Percentiles rank a stretch among this genome's conserved stretches.
Evolutionary conservation across 1,139 yeast species (phyloP).

Genomic region (Pichia inconspicua): DNA sequence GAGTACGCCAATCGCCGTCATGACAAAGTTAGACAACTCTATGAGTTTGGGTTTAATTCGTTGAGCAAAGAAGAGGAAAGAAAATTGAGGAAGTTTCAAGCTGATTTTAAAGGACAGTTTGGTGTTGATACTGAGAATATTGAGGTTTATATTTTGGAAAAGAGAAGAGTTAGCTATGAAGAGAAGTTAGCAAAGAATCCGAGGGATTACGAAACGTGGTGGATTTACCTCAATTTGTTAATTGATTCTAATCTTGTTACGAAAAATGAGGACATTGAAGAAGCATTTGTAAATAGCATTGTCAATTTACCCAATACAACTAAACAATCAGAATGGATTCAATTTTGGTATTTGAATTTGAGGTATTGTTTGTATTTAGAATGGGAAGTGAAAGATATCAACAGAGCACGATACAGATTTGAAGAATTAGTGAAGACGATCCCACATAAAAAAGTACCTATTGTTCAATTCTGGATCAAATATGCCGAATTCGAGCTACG

Average conservation of each 20-base stretch:
- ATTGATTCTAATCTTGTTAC: constrained; percentile 25
- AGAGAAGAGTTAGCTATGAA: constrained; percentile 52
- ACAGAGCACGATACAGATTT: constrained; percentile 46
- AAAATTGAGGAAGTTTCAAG: constrained; percentile 39
- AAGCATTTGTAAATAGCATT: constrained; percentile 32
- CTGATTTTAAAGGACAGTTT: constrained; percentile 57
- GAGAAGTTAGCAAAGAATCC: constrained; percentile 40
- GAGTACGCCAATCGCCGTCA: constrained; percentile 56
- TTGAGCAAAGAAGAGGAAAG: constrained; percentile 34
- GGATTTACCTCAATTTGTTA: constrained; percentile 53
- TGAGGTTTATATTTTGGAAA: constrained; percentile 42
- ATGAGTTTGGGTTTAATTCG: constrained; percentile 41
- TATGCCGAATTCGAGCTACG: constrained; percentile 72
- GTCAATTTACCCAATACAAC: constrained; percentile 33
- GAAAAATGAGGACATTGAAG: constrained; percentile 26
- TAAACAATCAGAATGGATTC: constrained; percentile 46
- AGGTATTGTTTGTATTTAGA: constrained; percentile 62
- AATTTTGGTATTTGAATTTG: constrained; percentile 67
- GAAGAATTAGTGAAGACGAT: constrained; percentile 39
- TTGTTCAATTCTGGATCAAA: constrained; percentile 67
- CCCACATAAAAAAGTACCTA: constrained; percentile 55
- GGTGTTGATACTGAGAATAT: constrained; percentile 47
- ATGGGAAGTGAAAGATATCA: constrained; percentile 35
- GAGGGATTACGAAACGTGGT: constrained; percentile 71
- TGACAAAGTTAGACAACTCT: constrained; percentile 64